Conservation (phyloP, 2,329 filamentous ascomycete species). For the Purpureocillium takamizusanense region DNA sequence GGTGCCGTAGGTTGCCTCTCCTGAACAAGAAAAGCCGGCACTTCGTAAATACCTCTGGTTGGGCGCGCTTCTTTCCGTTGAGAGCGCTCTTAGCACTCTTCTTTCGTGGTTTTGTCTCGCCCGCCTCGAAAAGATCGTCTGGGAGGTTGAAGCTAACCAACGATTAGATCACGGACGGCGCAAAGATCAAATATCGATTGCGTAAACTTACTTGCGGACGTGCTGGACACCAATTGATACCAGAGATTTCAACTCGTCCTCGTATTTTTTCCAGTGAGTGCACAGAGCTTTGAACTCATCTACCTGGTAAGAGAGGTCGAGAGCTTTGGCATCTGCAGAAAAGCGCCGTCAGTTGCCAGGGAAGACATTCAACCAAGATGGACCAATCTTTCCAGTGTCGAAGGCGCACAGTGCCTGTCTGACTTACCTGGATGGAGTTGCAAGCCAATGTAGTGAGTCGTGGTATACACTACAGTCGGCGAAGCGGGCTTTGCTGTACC, state of each 20-base stretch:
- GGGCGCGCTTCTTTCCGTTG: constrained; percentile 38
- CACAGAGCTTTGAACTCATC: constrained; percentile 81
- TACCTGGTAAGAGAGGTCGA: constrained; percentile 75
- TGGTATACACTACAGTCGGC: constrained; percentile 60
- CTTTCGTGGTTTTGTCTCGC: constrained; percentile 64
- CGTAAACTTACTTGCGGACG: constrained; percentile 67
- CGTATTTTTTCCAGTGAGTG: constrained; percentile 64
- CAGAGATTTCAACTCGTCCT: constrained; percentile 54
- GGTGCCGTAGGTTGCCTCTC: constrained; percentile 5
- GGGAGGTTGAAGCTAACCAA: constrained; percentile 71
- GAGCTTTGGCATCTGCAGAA: constrained; percentile 51
- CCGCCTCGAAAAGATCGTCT: constrained; percentile 76
- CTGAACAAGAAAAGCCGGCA: constrained; percentile 8
- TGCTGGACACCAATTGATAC: constrained; percentile 70
- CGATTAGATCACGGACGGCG: too few species aligned
- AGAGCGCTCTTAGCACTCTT: constrained; percentile 34
- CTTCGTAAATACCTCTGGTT: constrained; percentile 31
- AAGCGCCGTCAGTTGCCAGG: constrained; percentile 17
- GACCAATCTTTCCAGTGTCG: too few species aligned
- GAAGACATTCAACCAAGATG: too few species aligned
- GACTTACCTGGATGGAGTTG: constrained; percentile 65
- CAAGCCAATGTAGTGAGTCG: constrained; percentile 89
- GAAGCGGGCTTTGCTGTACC: constrained; percentile 21
- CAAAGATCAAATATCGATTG: too few species aligned
- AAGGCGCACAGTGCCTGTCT: background rate